Evolutionary conservation across 768 basidiomycete species (phyloP).

Genomic region (Russula earlei): DNA sequence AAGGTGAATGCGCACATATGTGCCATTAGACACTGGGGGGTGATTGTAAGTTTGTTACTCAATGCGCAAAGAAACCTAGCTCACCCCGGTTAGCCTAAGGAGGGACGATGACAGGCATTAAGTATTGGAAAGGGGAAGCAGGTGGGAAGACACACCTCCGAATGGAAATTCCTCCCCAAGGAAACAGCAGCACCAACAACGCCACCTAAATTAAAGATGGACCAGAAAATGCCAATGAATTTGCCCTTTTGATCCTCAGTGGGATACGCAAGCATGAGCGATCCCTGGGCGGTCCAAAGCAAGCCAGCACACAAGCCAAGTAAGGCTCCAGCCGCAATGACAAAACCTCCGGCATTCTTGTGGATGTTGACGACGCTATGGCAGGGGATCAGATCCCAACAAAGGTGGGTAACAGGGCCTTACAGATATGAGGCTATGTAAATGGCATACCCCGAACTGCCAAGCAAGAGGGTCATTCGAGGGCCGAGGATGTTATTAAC

Average conservation of each 20-base stretch:
- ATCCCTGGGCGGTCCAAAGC: constrained; percentile 82
- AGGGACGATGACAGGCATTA: background rate
- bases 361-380: constrained; percentile 63
- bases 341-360: constrained; percentile 47
- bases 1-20: constrained; percentile 46
- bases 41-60: background rate
- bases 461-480: constrained; percentile 60
- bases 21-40: constrained; percentile 54
- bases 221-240: constrained; percentile 76
- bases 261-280: constrained; percentile 75
- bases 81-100: constrained; percentile 27
- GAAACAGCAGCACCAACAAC: constrained; percentile 73
- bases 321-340: constrained; percentile 60
- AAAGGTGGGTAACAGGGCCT: constrained; percentile 22
- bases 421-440: constrained; percentile 70
- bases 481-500: constrained; percentile 78
- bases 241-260: constrained; percentile 70
- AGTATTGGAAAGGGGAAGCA: background rate
- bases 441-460: constrained; percentile 65
- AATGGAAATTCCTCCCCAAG: constrained; percentile 60
- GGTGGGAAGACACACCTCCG: constrained; percentile 34
- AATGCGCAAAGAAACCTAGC: background rate
- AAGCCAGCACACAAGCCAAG: constrained; percentile 65
- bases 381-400: background rate
- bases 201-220: constrained; percentile 73